A percentile compares a stretch with the other conserved stretches of the same genome.
Evolutionary conservation across 2,329 filamentous ascomycete species (phyloP).

Genomic region (Aspergillus sp.): DNA sequence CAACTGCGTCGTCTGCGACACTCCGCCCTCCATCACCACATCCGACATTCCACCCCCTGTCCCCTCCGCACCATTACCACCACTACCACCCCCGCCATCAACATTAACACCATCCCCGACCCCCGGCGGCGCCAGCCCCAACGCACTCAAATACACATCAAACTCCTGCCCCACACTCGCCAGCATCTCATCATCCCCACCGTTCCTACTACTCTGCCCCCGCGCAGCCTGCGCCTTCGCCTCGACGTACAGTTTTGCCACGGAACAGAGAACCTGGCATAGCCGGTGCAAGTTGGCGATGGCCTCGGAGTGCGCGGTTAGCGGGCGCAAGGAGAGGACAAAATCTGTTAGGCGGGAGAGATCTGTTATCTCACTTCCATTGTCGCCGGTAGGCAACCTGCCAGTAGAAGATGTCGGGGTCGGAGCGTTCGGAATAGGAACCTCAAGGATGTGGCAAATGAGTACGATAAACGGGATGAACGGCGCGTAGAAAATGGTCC

Average conservation of each 20-base stretch:
- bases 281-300: constrained; percentile 57
- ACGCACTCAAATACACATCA: constrained; percentile 57
- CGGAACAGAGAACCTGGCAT: constrained; percentile 55
- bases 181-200: constrained; percentile 39
- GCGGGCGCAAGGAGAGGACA: constrained; percentile 48
- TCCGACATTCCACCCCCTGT: background rate
- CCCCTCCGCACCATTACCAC: background rate
- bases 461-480: constrained; percentile 36
- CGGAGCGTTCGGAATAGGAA: constrained; percentile 19
- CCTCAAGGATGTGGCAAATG: constrained; percentile 43
- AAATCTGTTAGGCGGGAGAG: constrained; percentile 52
- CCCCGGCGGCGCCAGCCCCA: constrained; percentile 50
- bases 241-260: constrained; percentile 57
- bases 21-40: constrained; percentile 6
- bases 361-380: constrained; percentile 31
- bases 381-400: no score
- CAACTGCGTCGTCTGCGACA: constrained; percentile 41
- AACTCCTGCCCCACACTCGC: constrained; percentile 53
- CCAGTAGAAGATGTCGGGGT: constrained; percentile 19
- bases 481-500: constrained; percentile 37
- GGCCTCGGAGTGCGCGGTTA: constrained; percentile 50
- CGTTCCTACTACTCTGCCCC: constrained; percentile 15
- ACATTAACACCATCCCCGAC: constrained; percentile 1
- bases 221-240: constrained; percentile 48
- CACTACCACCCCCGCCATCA: background rate